Evolutionary conservation across 371 early-diverging fungal genomes (phyloP).

Genomic region (Mortierella sp.): DNA sequence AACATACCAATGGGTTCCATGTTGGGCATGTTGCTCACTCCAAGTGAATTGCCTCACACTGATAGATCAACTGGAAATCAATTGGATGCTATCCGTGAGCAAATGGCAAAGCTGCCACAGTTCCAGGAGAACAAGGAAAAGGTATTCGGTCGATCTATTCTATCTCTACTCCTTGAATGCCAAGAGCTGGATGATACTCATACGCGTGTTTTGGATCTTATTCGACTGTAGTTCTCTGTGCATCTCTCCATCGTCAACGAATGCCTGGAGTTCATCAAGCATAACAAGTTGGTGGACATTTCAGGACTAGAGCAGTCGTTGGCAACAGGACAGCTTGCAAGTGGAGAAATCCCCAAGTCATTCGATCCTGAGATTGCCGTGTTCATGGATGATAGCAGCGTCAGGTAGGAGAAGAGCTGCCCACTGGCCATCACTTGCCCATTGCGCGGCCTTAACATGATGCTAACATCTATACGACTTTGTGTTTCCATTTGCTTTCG

Average conservation of each 20-base stretch:
- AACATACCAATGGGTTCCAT: not conserved
- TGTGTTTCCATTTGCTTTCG: not conserved
- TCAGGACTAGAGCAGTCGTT: constrained; percentile 76
- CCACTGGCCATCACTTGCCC: not conserved
- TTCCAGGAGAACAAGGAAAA: constrained; percentile 89
- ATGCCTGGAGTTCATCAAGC: constrained; percentile 82
- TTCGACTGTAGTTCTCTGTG: constrained; percentile 38
- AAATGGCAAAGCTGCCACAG: constrained; percentile 90
- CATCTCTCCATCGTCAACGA: constrained; percentile 93
- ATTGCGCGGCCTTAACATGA: no score
- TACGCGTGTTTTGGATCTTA: not conserved
- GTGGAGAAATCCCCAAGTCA: constrained; percentile 46
- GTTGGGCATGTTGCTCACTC: no score
- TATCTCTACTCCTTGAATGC: no score
- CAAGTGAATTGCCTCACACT: not conserved
- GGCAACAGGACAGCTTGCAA: constrained; percentile 46
- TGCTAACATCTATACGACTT: not conserved
- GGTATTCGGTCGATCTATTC: constrained; percentile 6
- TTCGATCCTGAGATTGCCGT: constrained; percentile 47
- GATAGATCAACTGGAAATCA: constrained; percentile 60
- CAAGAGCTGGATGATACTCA: not conserved
- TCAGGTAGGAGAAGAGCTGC: constrained; percentile 19
- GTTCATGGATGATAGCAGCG: constrained; percentile 43
- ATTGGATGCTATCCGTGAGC: constrained; percentile 87
- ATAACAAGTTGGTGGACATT: constrained; percentile 77